Evolutionary conservation across 257 asterid species (phyloP), one percentile per base, ranked within the genome.

Genomic region (Nicotiana knightiana): DNA sequence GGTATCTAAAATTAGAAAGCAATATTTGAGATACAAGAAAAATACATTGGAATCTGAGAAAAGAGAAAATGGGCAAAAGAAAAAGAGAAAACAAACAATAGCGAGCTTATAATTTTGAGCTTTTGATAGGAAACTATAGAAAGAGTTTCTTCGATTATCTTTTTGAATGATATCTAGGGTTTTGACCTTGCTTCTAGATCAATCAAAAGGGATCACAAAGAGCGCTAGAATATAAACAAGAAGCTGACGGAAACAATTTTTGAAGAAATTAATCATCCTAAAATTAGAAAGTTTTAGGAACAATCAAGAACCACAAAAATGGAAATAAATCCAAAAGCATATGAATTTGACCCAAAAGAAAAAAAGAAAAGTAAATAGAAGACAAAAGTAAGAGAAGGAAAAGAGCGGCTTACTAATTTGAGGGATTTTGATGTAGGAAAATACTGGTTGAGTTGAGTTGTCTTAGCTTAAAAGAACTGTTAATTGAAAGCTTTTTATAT

Each of bases 341-440:
- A 66, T 82, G 53, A 59, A 65, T 24, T 35, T 17, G 61, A 18
- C 59, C 24, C 24, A 21, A 21, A 21, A 21, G 24, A 21, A 21
- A 21, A 21, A 21, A 21, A 21, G 24, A 75, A 18, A 51, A 0
- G 43, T 51, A 51, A 51, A 51, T 51, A 66, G 3, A 5, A 79
- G 24, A 67, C 35, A 55, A 10, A 12, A 70, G 16, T 43, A 51
- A 67, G 13, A 26, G 30, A 82, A 51, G 8, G 28, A 21, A 24
- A 71, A 71, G 13, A 71, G 17, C 4, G 62, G 62, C 88, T 88
- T 88, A 88, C 91, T 87, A 82, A 88, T 88, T 88, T 32, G 88
- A 75, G 63, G 8, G 84, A 85, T 77, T 71, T 85, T 82, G 82
- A 84, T 58, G 81, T 16, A 33, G 58, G 37, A 39, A 70, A 35